Evolutionary conservation across 352 stramenopile genomes (phyloP).

Genomic region (Phytopythium boreale): DNA sequence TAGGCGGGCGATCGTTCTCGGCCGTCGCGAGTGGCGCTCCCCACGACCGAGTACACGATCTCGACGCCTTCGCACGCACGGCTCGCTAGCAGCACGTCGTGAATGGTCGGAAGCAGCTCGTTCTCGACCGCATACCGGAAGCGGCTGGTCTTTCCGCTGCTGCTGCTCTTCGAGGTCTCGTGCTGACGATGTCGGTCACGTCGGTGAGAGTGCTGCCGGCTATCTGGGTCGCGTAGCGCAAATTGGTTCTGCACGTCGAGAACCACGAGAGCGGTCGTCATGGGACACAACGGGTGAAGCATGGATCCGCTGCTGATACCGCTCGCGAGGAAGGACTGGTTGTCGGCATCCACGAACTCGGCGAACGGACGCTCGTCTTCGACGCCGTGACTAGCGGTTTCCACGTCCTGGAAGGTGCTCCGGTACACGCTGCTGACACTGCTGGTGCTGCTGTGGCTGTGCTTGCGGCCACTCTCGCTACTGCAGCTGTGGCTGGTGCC

Average conservation of each 20-base stretch:
- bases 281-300: slow-evolving; percentile 50
- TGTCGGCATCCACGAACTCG: neutral
- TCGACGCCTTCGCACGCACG: slow-evolving; percentile 58
- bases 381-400: neutral
- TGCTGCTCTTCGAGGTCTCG: slow-evolving; percentile 3
- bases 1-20: slow-evolving; percentile 82
- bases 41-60: slow-evolving; percentile 89
- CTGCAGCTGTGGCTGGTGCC: slow-evolving; percentile 4
- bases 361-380: neutral
- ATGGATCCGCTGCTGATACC: neutral
- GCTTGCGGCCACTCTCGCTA: neutral
- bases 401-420: neutral
- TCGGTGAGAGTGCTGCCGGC: neutral
- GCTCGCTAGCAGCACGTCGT: slow-evolving; percentile 55
- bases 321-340: neutral
- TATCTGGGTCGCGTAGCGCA: slow-evolving; percentile 25
- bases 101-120: slow-evolving; percentile 49
- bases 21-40: slow-evolving; percentile 81
- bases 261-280: slow-evolving; percentile 63
- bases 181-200: neutral
- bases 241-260: slow-evolving; percentile 79
- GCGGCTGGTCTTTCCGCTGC: slow-evolving; percentile 8
- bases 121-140: slow-evolving; percentile 56
- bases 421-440: slow-evolving; percentile 14
- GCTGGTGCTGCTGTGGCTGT: slow-evolving; percentile 1